Base-by-base conservation (phyloP, 2,329 filamentous ascomycete species). In the Microdochium paspali region DNA sequence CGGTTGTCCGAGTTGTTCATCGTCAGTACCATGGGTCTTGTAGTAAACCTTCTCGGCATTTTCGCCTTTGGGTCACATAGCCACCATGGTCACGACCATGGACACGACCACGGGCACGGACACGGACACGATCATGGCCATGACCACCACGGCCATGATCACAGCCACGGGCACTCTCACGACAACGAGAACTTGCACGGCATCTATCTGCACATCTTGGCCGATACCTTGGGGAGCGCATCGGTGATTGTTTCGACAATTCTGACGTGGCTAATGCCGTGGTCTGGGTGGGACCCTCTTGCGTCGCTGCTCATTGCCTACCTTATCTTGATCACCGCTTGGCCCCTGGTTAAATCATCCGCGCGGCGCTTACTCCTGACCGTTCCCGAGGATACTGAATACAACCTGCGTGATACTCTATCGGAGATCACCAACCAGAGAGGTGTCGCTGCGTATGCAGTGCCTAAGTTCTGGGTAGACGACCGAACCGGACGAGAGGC, bases 181-280 rank as follows among this genome's bases (percentile, higher is more conserved):
- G 85, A 89, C 51, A 95, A 95, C 63, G 93, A 98, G 58, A 98
- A 98, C 61, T 96, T 98, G 90, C 70, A 93, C 57, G 93, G 93
- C 12, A 97, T 98, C 54, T 98, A 95, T 66, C 73, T 98, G 20
- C 93, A 98, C 60, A 87, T 98, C 45, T 75, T 97, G 24, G 93
- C 93, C 5, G 93, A 98, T 62, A 95, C 93, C 0, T 81, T 97
- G 25, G 93, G 93, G 24, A 96, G 90, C 47, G 86, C 90, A 1
- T 93, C 93, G 1, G 93, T 98, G 44, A 95, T 98, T 51, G 80
- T 90, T 28, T 96, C 90, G 7, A 98, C 93, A 0, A 71, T 88
- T 1, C 73, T 97, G 21, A 95, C 94, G 0, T 85, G 94, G 60
- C 83, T 88, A 57, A 85, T 87, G 60, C 86, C 87, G 15, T 97